Evolutionary conservation across 164 flowering plant genomes (phyloP).

Genomic region (Annona squamosa): DNA sequence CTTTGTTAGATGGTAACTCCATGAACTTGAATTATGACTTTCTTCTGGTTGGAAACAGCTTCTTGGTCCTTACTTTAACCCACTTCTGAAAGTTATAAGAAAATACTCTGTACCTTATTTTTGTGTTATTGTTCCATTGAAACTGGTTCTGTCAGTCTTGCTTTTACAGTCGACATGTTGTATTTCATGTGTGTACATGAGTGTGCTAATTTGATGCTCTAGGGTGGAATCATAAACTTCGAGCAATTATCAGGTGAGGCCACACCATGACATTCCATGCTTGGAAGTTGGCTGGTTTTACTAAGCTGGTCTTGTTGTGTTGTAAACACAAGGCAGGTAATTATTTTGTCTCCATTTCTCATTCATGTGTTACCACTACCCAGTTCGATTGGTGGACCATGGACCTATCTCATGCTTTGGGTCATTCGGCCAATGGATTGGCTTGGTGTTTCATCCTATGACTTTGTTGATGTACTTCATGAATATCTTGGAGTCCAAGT

Average conservation of each 20-base stretch:
- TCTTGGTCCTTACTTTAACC: background rate
- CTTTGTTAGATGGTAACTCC: background rate
- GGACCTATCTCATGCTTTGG: no score
- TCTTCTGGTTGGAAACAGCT: background rate
- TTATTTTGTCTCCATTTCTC: background rate
- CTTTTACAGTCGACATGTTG: background rate
- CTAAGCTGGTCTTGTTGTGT: background rate
- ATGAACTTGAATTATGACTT: background rate
- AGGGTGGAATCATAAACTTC: background rate
- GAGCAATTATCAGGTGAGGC: background rate
- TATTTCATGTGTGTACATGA: background rate
- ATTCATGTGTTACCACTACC: background rate
- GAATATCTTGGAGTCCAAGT: no score
- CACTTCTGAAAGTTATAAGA: background rate
- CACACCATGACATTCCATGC: background rate
- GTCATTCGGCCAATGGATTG: no score
- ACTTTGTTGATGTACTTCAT: no score
- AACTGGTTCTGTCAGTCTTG: background rate
- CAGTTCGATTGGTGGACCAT: no score
- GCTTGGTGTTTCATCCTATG: no score
- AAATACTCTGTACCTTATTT: no score
- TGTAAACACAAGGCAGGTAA: background rate
- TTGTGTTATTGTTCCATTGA: background rate
- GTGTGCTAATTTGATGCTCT: background rate
- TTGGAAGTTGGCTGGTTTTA: background rate